phyloP scores from a whole-genome alignment of 495 filamentous ascomycete genomes.

The Aspergillus heteromorphus region DNA sequence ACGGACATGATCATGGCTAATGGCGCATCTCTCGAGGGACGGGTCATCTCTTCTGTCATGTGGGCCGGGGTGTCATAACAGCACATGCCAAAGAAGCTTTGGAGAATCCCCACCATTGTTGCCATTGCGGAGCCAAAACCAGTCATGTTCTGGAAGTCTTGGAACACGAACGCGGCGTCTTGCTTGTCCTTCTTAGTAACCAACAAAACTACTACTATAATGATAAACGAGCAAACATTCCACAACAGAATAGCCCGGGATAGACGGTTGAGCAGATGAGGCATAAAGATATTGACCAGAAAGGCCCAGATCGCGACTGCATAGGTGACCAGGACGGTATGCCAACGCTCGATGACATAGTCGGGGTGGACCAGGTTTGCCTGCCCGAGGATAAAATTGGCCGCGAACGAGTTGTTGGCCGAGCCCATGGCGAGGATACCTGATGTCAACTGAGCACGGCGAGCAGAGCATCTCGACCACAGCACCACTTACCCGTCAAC shows the following conservation, averaged over 20 bases:
- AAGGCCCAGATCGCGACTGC: constrained; percentile 30
- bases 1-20: constrained; percentile 19
- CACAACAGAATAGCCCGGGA: constrained; percentile 42
- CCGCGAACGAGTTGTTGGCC: constrained; percentile 45
- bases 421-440: constrained; percentile 52
- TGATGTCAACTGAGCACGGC: constrained; percentile 6
- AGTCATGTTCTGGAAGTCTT: constrained; percentile 49
- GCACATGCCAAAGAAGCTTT: constrained; percentile 50
- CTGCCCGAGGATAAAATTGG: constrained; percentile 48
- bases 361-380: constrained; percentile 42
- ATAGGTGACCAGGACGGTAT: constrained; percentile 46
- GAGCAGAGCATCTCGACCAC: background rate
- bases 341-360: constrained; percentile 49
- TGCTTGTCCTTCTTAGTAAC: constrained; percentile 47
- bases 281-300: constrained; percentile 38
- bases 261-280: constrained; percentile 42
- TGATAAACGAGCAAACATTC: constrained; percentile 47
- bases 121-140: constrained; percentile 44
- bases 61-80: constrained; percentile 38
- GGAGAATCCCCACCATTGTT: constrained; percentile 45
- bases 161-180: constrained; percentile 45
- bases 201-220: constrained; percentile 43
- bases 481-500: background rate
- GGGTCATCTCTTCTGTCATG: constrained; percentile 30
- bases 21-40: constrained; percentile 19